phyloP scores from a whole-genome alignment of 441 rosid species.

The Hura crepitans region DNA sequence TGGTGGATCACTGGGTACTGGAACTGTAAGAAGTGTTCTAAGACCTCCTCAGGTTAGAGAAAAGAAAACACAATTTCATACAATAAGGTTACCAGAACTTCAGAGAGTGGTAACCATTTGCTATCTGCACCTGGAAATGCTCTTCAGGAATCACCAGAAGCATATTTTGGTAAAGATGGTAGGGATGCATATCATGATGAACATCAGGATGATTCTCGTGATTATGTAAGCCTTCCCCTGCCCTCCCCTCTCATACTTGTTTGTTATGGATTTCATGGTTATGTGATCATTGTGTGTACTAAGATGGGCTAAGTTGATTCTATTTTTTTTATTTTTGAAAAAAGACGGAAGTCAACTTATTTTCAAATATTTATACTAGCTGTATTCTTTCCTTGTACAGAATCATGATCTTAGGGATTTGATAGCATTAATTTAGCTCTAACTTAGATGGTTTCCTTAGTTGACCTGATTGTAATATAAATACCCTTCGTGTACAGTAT shows the following conservation, averaged over 20 bases:
- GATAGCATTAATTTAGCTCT: too few relatives aligned
- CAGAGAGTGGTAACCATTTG: constrained; percentile 46
- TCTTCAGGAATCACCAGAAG: constrained; percentile 47
- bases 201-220: constrained; percentile 40
- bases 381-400: too few relatives aligned
- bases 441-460: too few relatives aligned
- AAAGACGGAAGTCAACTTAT: neutral
- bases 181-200: constrained; percentile 50
- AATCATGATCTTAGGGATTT: too few relatives aligned
- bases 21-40: constrained; percentile 63
- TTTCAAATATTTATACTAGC: too few relatives aligned
- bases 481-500: too few relatives aligned
- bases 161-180: constrained; percentile 39
- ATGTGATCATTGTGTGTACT: neutral
- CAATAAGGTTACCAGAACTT: constrained; percentile 48
- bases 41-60: constrained; percentile 87
- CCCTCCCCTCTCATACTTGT: neutral
- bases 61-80: constrained; percentile 58
- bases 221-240: constrained; percentile 56
- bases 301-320: constrained; percentile 7
- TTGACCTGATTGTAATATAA: too few relatives aligned
- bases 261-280: neutral
- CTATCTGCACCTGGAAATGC: constrained; percentile 46
- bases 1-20: constrained; percentile 68
- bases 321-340: too few relatives aligned